A percentile compares a stretch with the other conserved stretches of the same genome.
These are phyloP conservation scores for Xylaria longipes DNA, from an alignment of 495 filamentous ascomycete genomes.

Conservation along the genomic window DNA sequence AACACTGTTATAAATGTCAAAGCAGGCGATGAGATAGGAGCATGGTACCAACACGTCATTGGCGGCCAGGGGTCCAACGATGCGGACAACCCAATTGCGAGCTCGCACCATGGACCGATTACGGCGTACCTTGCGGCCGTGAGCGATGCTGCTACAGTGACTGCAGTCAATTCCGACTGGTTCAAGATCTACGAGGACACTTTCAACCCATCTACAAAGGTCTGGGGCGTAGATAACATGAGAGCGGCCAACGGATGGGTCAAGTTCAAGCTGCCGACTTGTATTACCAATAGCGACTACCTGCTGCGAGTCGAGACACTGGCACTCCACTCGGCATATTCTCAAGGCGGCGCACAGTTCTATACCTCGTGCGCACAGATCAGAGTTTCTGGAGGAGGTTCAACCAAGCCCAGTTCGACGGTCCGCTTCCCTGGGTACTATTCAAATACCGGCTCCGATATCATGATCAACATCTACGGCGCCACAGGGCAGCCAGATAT, in stretches of 20 bases:
- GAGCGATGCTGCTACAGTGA: slow-evolving; percentile 42
- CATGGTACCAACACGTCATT: slow-evolving; percentile 60
- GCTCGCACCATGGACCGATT: slow-evolving; percentile 54
- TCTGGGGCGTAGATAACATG: slow-evolving; percentile 53
- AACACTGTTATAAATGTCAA: slow-evolving; percentile 54
- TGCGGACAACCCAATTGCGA: slow-evolving; percentile 58
- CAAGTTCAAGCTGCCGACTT: slow-evolving; percentile 54
- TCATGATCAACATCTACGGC: slow-evolving; percentile 1
- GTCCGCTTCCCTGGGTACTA: slow-evolving; percentile 3
- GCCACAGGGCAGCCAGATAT: background rate
- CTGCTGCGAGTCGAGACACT: slow-evolving; percentile 61
- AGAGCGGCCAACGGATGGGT: slow-evolving; percentile 52
- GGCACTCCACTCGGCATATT: slow-evolving; percentile 53
- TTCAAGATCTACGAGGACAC: slow-evolving; percentile 5
- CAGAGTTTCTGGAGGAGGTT: slow-evolving; percentile 7
- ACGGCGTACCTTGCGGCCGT: slow-evolving; percentile 60
- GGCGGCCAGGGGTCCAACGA: slow-evolving; percentile 53
- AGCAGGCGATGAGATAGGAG: slow-evolving; percentile 53
- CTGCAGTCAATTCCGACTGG: background rate
- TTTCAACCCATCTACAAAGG: slow-evolving; percentile 20
- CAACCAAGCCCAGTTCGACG: background rate
- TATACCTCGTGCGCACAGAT: slow-evolving; percentile 55
- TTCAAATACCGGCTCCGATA: background rate
- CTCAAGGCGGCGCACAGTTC: slow-evolving; percentile 55
- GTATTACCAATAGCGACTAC: slow-evolving; percentile 55